phyloP scores from a whole-genome alignment of 805 yeast species.

The Schwanniomyces pseudopolymorphus region DNA sequence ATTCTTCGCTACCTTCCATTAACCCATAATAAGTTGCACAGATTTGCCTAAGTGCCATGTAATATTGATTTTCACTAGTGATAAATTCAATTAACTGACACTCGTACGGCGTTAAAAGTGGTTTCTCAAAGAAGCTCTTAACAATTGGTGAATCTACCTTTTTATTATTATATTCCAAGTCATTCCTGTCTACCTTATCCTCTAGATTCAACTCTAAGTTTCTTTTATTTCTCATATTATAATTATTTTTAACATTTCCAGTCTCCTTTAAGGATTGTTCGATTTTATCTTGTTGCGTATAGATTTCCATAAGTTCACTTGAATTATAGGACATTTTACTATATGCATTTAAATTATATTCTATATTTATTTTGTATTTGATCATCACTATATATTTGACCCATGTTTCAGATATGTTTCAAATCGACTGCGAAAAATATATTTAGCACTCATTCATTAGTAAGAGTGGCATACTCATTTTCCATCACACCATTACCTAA shows the following conservation, averaged over 20 bases:
- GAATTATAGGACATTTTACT: neutral
- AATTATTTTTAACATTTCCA: neutral
- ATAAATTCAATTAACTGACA: conserved; percentile 22
- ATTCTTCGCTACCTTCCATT: conserved; percentile 24
- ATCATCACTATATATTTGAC: neutral
- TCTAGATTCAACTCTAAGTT: neutral
- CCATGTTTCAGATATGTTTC: conserved; percentile 4
- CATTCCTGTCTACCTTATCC: neutral
- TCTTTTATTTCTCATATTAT: neutral
- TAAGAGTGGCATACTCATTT: conserved; percentile 20
- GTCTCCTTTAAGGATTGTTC: neutral
- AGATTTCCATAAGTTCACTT: neutral
- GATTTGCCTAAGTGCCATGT: conserved; percentile 23
- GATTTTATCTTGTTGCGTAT: neutral
- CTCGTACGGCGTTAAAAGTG: neutral
- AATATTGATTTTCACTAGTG: conserved; percentile 33
- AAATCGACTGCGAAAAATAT: conserved; percentile 4
- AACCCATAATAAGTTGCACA: conserved; percentile 30
- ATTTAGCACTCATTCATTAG: neutral
- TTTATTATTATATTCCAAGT: conserved; percentile 11
- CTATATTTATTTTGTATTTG: neutral
- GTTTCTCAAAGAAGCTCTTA: conserved; percentile 14
- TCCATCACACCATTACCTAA: conserved; percentile 89
- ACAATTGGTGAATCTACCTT: conserved; percentile 37
- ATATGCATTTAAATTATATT: neutral